Evolutionary conservation across 805 yeast genomes (phyloP).

Genomic region (Starmerella asiatica): DNA sequence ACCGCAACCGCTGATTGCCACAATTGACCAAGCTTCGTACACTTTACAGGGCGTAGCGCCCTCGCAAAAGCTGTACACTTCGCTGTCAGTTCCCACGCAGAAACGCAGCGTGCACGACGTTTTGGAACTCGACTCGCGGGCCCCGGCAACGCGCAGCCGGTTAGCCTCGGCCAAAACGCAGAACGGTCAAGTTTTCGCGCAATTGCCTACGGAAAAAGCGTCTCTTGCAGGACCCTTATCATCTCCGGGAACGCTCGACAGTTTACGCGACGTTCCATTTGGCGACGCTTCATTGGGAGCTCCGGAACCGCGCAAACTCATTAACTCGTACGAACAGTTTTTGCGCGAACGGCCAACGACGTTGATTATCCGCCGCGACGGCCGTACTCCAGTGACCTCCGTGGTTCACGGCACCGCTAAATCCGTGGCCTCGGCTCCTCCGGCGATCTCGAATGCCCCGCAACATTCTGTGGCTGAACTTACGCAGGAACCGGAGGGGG

Average conservation of each 20-base stretch:
- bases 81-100: constrained; percentile 13
- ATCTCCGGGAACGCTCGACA: neutral
- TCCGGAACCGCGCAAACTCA: constrained; percentile 15
- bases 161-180: neutral
- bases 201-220: too few relatives aligned
- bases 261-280: neutral
- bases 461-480: neutral
- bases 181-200: neutral
- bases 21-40: constrained; percentile 24
- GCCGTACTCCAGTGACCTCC: neutral
- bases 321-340: constrained; percentile 20
- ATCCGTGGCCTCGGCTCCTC: constrained; percentile 11
- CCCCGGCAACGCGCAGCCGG: neutral
- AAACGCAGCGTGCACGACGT: constrained; percentile 8
- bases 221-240: constrained; percentile 1
- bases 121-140: constrained; percentile 1
- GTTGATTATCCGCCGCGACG: constrained; percentile 13
- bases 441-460: constrained; percentile 2
- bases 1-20: constrained; percentile 16
- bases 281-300: neutral
- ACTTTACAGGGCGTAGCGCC: constrained; percentile 18
- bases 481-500: neutral
- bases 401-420: neutral
- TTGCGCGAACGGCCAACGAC: constrained; percentile 20
- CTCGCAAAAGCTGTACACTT: constrained; percentile 19